Evolutionary conservation across 441 rosid genomes (phyloP), one percentile per base, ranked within the genome.

Genomic region (Flueggea neowawraea): DNA sequence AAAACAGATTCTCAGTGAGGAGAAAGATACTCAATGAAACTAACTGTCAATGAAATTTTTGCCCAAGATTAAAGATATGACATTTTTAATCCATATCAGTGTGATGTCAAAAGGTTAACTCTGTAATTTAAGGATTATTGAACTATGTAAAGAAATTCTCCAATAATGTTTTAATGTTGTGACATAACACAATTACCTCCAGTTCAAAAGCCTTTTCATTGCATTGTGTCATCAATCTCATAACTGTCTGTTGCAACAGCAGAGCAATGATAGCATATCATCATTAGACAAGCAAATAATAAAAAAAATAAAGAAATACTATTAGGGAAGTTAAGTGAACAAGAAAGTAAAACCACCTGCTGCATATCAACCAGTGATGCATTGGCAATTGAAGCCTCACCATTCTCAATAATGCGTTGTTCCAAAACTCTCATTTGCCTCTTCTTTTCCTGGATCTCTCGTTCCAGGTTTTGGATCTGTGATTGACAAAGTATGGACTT

Each of bases 361-460:
- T 96, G 99, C 98, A 87, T 92, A 69, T 92, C 99, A 62, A 88
- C 85, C 62, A 82, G 41, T 51, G 99, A 92, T 60, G 96, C 92
- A 80, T 92, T 90, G 58, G 98, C 84, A 64, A 87, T 76, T 61
- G 97, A 95, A 55, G 96, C 96, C 81, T 93, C 97, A 55, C 96
- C 90, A 70, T 86, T 87, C 74, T 90, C 98, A 68, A 77, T 86
- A 54, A 96, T 89, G 64, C 79, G 92, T 63, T 89, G 96, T 74
- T 96, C 99, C 59, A 93, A 64, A 51, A 70, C 83, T 63, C 81
- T 77, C 96, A 89, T 86, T 79, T 96, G 98, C 79, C 86, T 87
- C 80, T 66, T 81, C 84, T 93, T 96, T 72, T 93, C 98, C 75
- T 78, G 86, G 72, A 96, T 93, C 77, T 93, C 97, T 60, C 63